Conservation (phyloP, 306 rosid species). For the Trifolium subterraneum region DNA sequence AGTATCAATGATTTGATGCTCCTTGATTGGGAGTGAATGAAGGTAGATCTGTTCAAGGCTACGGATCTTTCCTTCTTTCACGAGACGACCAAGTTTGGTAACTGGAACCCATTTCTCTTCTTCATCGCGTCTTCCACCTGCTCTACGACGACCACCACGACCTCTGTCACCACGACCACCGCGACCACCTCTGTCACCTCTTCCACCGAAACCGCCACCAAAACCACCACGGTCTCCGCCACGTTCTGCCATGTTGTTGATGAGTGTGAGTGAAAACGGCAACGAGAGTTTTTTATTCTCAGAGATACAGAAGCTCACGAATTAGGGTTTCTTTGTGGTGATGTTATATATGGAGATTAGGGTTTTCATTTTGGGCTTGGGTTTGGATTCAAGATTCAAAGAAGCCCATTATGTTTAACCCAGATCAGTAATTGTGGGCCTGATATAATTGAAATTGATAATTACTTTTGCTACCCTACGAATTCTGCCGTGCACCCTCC, state of each 20-base stretch:
- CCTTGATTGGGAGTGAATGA: slow-evolving; percentile 50
- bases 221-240: background rate
- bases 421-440: too few species aligned
- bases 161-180: slow-evolving; percentile 42
- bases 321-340: background rate
- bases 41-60: slow-evolving; percentile 47
- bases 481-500: too few species aligned
- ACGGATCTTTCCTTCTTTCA: slow-evolving; percentile 34
- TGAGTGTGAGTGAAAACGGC: background rate
- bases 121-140: slow-evolving; percentile 34
- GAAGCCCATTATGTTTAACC: too few species aligned
- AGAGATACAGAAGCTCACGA: too few species aligned
- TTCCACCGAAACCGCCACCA: slow-evolving; percentile 12
- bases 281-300: background rate
- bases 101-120: slow-evolving; percentile 51
- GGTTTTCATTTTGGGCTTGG: background rate
- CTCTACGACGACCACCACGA: slow-evolving; percentile 38
- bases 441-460: too few species aligned
- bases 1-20: slow-evolving; percentile 40
- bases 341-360: background rate
- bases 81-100: slow-evolving; percentile 46
- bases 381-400: background rate
- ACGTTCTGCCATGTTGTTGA: background rate
- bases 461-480: too few species aligned
- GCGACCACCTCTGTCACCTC: slow-evolving; percentile 36